phyloP scores from a whole-genome alignment of 208 protist species.

The Leishmania mexicana region DNA sequence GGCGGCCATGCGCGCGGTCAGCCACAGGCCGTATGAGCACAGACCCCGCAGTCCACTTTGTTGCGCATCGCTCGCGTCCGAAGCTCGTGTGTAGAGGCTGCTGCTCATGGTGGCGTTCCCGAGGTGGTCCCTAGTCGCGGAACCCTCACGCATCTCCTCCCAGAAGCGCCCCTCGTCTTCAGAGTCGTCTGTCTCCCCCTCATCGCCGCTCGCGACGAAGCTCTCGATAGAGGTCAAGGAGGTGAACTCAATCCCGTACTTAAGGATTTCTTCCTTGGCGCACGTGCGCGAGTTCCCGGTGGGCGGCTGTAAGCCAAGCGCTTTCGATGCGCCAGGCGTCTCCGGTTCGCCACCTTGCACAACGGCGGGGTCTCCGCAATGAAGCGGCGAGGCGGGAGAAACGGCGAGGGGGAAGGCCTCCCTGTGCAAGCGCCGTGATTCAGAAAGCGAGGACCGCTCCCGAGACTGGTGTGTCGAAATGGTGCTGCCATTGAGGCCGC shows the following conservation, averaged over 20 bases:
- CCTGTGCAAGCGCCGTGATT: background rate
- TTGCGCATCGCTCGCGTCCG: background rate
- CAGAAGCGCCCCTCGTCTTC: background rate
- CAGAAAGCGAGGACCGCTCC: background rate
- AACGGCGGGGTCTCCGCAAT: background rate
- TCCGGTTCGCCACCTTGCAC: background rate
- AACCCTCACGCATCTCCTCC: constrained; percentile 2
- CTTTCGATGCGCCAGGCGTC: background rate
- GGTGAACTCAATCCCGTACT: constrained; percentile 21
- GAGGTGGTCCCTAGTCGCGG: background rate
- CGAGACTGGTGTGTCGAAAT: background rate
- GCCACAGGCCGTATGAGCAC: constrained; percentile 37
- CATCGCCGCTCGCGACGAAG: constrained; percentile 11
- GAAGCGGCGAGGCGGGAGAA: background rate
- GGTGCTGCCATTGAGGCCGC: background rate
- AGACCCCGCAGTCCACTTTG: constrained; percentile 2
- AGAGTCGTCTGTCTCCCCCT: background rate
- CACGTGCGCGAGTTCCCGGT: background rate
- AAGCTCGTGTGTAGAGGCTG: constrained; percentile 13
- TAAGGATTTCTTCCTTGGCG: constrained; percentile 19
- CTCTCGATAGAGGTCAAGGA: constrained; percentile 32
- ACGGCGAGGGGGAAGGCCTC: background rate
- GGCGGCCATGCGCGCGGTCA: constrained; percentile 35
- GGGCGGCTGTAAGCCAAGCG: background rate
- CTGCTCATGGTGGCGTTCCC: background rate